phyloP scores from a whole-genome alignment of 108 stramenopile genomes.

The Chaetoceros muelleri region DNA sequence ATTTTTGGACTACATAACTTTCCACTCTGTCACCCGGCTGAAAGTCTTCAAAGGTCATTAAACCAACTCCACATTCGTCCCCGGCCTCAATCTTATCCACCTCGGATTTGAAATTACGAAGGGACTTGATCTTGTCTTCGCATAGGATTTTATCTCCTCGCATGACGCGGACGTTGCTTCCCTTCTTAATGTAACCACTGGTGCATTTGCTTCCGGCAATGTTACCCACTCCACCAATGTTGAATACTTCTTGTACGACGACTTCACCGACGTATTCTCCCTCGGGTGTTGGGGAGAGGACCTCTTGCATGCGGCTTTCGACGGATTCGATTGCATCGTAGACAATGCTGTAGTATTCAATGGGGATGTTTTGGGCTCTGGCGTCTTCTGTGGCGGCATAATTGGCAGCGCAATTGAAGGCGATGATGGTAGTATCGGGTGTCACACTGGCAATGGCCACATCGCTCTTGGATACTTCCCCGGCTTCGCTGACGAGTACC shows the following conservation, averaged over 20 bases:
- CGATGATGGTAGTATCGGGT: constrained; percentile 79
- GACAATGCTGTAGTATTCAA: constrained; percentile 88
- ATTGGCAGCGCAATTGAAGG: constrained; percentile 86
- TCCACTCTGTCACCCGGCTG: constrained; percentile 90
- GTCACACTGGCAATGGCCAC: constrained; percentile 88
- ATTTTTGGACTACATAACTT: constrained; percentile 78
- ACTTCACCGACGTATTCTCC: constrained; percentile 90
- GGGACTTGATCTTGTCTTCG: constrained; percentile 73
- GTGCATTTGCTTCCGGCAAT: constrained; percentile 90
- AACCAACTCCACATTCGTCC: constrained; percentile 92
- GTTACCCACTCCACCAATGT: constrained; percentile 89
- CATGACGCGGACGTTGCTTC: constrained; percentile 87
- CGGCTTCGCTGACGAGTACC: constrained; percentile 84
- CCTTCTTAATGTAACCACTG: constrained; percentile 80
- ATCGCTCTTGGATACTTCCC: constrained; percentile 89
- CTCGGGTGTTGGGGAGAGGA: constrained; percentile 85
- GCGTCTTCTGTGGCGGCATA: constrained; percentile 86
- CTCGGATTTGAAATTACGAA: constrained; percentile 92
- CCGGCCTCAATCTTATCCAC: constrained; percentile 77
- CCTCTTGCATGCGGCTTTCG: constrained; percentile 82
- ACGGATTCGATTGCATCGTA: constrained; percentile 94
- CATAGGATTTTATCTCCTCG: constrained; percentile 85
- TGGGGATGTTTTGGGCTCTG: constrained; percentile 55
- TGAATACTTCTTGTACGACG: constrained; percentile 87
- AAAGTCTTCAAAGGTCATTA: constrained; percentile 85